Base-by-base conservation (phyloP, 2,329 filamentous ascomycete genomes). In the Arachnomyces sp. region DNA sequence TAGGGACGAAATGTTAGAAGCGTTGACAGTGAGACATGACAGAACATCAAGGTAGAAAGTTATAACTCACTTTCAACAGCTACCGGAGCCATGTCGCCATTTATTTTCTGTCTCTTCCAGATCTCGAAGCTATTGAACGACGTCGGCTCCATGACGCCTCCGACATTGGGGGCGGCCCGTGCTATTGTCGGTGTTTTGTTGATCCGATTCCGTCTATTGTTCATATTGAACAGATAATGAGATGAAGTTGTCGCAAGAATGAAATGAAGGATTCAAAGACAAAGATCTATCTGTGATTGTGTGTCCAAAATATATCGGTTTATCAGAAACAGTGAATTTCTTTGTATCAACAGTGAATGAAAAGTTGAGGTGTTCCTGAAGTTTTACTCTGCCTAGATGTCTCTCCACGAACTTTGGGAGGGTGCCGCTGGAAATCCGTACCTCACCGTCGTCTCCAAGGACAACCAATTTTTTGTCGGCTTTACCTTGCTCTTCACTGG, bases 321-420 rank as follows among this genome's bases (percentile, higher is more conserved):
- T 25, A 28, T 31, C 25, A 28, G 12, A 34, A 21, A 4, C 7
- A 17, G 12, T 25, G 17, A 36, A 32, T 28, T 15, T 14, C 13
- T 13, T 9, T n/a, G 8, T 14, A 13, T 11, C 13, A 31, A 31
- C 15, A 21, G 4, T 36, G 9, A 13, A 13, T 30, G 25, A 12
- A 11, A 34, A 16, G 14, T 28, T 29, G 7, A 15, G 9, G 13
- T 14, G 15, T 28, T 2, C 14, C 29, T 34, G 13, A 15, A 16
- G 15, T 11, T 11, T 28, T 8, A 33, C 16, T 34, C 33, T 42
- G 44, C 42, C 47, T 57, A 58, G 57, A 72, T 72, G 69, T 86
- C 85, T 74, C 73, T 94, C 66, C 80, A 83, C 68, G 80, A 92
- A 66, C 77, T 94, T 71, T 96, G 90, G 90, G 84, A 93, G 75